Evolutionary conservation across 345 rosid genomes (phyloP), one percentile per base, ranked within the genome.

Genomic region (Salix purpurea): DNA sequence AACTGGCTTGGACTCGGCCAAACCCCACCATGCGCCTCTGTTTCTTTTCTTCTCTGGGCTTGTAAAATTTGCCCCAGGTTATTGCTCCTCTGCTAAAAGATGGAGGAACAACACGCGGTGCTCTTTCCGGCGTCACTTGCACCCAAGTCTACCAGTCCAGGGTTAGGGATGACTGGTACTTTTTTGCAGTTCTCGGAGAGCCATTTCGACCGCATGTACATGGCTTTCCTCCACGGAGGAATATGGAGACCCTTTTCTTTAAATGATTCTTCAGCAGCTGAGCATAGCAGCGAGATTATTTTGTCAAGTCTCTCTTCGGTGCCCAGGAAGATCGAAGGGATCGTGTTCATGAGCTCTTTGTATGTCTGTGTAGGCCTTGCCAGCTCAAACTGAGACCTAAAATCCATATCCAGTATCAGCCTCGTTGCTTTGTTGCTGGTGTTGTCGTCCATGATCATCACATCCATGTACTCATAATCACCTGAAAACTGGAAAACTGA

Each of bases 161-260:
- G 56, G 56, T 50, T 16, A 0, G 19, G 56, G 16, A 62, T 69
- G 69, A 80, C 34, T n/a, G 86, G 56, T n/a, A 79, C 74, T 69
- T 78, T 83, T 56, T 68, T 74, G 80, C 83, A 85, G 69, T 86
- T 82, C 69, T 72, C 85, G 50, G 89, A 75, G 21, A 86, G 39
- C 93, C 93, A 90, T 73, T 88, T 90, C 5, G 87, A 79, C 46
- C 71, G 87, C 93, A 90, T 85, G 86, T 83, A 86, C n/a, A 67
- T 75, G 0, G 70, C 64, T 64, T 85, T 85, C 75, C 93, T 89
- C 91, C 91, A 88, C 3, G 93, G 93, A 18, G 89, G 88, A 28
- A 88, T 26, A 64, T 79, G 65, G 50, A 88, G 84, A 30, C 83
- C 87, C 9, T 79, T 84, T 66, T 88, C 83, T 64, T 83, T 77